These are phyloP conservation scores for Pugionium dolabratum DNA, from an alignment of 345 rosid genomes.

Conservation along the genomic window DNA sequence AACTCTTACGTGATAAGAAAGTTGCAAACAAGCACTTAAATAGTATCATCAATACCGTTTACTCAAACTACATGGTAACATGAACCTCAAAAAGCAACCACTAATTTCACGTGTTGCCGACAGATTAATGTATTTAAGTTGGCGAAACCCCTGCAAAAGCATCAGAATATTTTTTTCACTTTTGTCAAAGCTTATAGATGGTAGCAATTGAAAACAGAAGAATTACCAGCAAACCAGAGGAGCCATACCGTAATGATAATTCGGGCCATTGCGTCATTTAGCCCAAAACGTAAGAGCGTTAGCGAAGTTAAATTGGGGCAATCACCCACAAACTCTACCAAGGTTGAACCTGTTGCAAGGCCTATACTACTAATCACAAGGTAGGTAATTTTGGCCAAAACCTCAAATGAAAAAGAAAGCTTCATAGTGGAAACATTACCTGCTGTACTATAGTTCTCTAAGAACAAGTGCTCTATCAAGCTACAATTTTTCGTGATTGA, in stretches of 20 bases:
- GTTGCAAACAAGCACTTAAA: constrained; percentile 11
- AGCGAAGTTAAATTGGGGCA: constrained; percentile 71
- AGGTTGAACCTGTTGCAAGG: constrained; percentile 59
- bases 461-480: constrained; percentile 72
- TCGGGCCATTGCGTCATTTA: constrained; percentile 64
- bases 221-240: constrained; percentile 6
- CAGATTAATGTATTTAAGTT: constrained; percentile 72
- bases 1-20: constrained; percentile 20
- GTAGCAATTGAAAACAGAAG: constrained; percentile 19
- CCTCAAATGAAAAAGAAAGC: constrained; percentile 15
- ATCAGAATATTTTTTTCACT: neutral
- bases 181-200: constrained; percentile 7
- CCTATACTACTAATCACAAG: constrained; percentile 63
- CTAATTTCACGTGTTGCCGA: constrained; percentile 58
- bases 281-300: constrained; percentile 70
- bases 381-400: constrained; percentile 36
- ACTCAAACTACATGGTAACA: constrained; percentile 5
- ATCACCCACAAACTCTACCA: constrained; percentile 60
- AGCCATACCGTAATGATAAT: constrained; percentile 59
- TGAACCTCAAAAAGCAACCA: constrained; percentile 77
- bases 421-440: constrained; percentile 44
- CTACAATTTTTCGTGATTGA: constrained; percentile 62
- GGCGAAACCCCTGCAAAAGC: constrained; percentile 63
- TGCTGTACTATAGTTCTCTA: constrained; percentile 53
- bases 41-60: neutral